phyloP scores from a whole-genome alignment of 768 basidiomycete species.

The Leccinum longicurvipes region DNA sequence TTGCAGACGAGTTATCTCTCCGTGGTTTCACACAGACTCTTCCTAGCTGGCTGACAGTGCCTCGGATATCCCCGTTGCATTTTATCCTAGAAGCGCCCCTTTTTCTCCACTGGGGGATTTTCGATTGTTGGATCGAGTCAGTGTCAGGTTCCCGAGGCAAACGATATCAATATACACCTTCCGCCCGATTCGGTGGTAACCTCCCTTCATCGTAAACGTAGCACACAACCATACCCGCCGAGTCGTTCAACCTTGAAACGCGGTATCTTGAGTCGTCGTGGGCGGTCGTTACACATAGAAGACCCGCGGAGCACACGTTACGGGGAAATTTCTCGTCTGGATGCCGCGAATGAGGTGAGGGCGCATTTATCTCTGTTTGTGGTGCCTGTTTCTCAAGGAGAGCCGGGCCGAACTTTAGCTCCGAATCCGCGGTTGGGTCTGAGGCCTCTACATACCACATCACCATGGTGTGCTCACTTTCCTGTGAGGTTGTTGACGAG shows the following conservation, averaged over 20 bases:
- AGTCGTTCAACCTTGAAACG: constrained; percentile 27
- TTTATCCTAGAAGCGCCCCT: not conserved
- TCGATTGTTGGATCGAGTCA: constrained; percentile 26
- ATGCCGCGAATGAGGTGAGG: constrained; percentile 34
- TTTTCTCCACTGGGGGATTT: constrained; percentile 21
- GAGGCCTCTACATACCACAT: not conserved
- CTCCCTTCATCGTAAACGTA: constrained; percentile 1
- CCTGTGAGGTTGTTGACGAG: too few species aligned
- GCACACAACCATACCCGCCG: too few species aligned
- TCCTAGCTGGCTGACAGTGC: not conserved
- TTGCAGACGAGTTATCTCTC: not conserved
- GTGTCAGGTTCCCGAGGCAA: constrained; percentile 21
- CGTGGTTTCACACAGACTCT: not conserved
- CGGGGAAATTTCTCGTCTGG: constrained; percentile 33
- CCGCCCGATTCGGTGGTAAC: not conserved
- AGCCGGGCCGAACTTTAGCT: not conserved
- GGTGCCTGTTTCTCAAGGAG: not conserved
- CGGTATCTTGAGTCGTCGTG: constrained; percentile 36
- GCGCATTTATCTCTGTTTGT: not conserved
- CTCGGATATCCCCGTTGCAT: not conserved
- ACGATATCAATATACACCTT: not conserved
- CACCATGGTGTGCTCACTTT: not conserved
- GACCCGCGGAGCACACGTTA: constrained; percentile 40
- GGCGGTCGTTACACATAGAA: constrained; percentile 31
- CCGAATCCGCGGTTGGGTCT: not conserved